Conservation (phyloP, 805 yeast genomes). For the Yarrowia sp. region DNA sequence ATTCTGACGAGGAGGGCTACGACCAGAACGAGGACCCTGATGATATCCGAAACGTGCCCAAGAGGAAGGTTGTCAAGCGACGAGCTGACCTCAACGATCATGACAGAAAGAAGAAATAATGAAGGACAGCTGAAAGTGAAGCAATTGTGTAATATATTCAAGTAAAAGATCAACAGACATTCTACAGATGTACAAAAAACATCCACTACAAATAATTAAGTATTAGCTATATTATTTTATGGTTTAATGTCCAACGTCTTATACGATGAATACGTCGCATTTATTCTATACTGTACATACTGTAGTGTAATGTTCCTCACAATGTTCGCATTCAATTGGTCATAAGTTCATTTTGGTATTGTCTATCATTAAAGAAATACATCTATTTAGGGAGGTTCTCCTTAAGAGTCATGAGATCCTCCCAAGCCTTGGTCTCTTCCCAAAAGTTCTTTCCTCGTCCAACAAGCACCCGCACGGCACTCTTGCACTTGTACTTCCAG, state of each 20-base stretch:
- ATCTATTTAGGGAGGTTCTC: conserved; percentile 30
- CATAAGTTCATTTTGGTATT: neutral
- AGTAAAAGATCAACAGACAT: neutral
- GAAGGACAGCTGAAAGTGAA: neutral
- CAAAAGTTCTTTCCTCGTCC: conserved; percentile 74
- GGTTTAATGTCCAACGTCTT: too few relatives aligned
- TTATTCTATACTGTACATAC: too few relatives aligned
- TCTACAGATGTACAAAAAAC: too few relatives aligned
- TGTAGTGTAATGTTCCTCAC: too few relatives aligned
- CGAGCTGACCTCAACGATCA: neutral
- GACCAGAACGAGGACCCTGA: conserved; percentile 21
- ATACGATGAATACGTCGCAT: too few relatives aligned
- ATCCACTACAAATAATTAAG: too few relatives aligned
- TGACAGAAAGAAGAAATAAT: neutral
- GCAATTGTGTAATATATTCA: neutral
- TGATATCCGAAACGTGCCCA: conserved; percentile 17
- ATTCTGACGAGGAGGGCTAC: conserved; percentile 10
- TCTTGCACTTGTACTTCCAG: conserved; percentile 82
- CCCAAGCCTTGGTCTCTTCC: conserved; percentile 81
- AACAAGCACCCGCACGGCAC: conserved; percentile 67
- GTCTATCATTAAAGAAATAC: neutral
- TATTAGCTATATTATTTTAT: too few relatives aligned
- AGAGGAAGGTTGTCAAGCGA: conserved; percentile 20
- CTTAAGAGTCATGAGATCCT: conserved; percentile 53
- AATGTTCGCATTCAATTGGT: too few relatives aligned